Evolutionary conservation across 768 basidiomycete genomes (phyloP), one percentile per base, ranked within the genome.

Genomic region (Termitomyces sp.): DNA sequence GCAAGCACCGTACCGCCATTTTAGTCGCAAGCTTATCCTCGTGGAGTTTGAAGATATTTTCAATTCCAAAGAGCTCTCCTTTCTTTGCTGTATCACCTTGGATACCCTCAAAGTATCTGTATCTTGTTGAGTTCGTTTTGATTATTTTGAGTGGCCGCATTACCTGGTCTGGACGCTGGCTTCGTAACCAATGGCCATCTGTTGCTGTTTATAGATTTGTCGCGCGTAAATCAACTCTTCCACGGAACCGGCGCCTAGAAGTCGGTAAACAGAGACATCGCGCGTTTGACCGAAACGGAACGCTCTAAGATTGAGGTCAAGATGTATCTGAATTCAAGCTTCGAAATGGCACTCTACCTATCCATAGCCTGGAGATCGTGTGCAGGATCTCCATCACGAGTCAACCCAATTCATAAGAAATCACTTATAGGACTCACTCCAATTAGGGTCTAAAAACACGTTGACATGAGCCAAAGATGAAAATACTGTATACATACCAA

Each of bases 331-430:
- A 8, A 14, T 37, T 9, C 14, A 2, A 16, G 25, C 28, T 7
- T 5, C 1, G 2, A n/a, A 30, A 34, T 21, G 5, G 2, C 25
- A 60, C 65, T 19, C 30, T 56, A 76, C 72, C 86, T 76, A 58
- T 93, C 92, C 88, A 91, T 91, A 2, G 92, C 91, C 67, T 93
- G 96, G 8, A 98, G 72, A 67, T 99, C 96, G 63, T 97, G 91
- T 0, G 95, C 92, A 5, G 96, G 96, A 71, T 98, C 93, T 95
- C 19, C 45, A 9, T 28, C 12, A 17, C 23, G 14, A 39, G 28
- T 53, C 41, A 53, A 34, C 11, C 32, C 14, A 57, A 7, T 46
- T 28, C 43, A 21, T 32, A 14, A 37, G 14, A 34, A 28, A 12
- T 6, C 23, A 21, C 35, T 17, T 41, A 9, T 6, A 32, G 10